Evolutionary conservation across 1,284 basidiomycete genomes (phyloP).

Genomic region (Neolentinus lepideus): DNA sequence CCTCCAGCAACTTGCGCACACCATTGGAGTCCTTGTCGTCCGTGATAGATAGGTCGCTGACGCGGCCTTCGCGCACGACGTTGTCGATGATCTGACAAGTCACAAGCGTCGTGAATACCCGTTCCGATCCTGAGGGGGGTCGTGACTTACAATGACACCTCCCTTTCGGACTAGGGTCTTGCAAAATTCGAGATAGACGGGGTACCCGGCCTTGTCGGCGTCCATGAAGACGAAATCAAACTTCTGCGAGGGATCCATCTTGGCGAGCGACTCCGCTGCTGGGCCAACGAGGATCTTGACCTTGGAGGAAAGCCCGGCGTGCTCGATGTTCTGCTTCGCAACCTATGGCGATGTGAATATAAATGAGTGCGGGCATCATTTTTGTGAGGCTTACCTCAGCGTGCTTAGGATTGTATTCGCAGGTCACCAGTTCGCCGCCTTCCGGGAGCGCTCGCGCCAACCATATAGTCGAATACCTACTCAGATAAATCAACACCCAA

Average conservation of each 20-base stretch:
- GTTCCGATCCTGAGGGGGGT: constrained; percentile 7
- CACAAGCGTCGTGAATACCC: not conserved
- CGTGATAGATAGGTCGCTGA: constrained; percentile 33
- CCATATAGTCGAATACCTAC: constrained; percentile 56
- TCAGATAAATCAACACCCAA: too few species aligned
- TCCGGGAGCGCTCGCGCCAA: constrained; percentile 46
- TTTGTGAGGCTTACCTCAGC: constrained; percentile 32
- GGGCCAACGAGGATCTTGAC: constrained; percentile 43
- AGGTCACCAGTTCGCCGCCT: constrained; percentile 43
- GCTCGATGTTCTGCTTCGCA: constrained; percentile 42
- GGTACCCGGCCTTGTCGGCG: constrained; percentile 47
- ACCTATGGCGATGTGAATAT: constrained; percentile 44
- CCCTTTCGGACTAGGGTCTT: constrained; percentile 46
- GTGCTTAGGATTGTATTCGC: constrained; percentile 42
- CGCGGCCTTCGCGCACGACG: constrained; percentile 43
- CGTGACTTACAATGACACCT: constrained; percentile 44
- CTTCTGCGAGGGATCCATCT: constrained; percentile 30
- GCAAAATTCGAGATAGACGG: constrained; percentile 44
- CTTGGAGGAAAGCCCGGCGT: constrained; percentile 38
- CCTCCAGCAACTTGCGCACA: constrained; percentile 37
- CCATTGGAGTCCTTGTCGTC: constrained; percentile 33
- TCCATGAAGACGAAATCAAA: constrained; percentile 61
- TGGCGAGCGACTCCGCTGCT: constrained; percentile 37
- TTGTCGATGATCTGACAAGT: constrained; percentile 49
- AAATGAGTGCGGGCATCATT: constrained; percentile 33